These are phyloP conservation scores for Linnemannia zychae DNA, from an alignment of 192 early-diverging fungal genomes.

Conservation along the genomic window DNA sequence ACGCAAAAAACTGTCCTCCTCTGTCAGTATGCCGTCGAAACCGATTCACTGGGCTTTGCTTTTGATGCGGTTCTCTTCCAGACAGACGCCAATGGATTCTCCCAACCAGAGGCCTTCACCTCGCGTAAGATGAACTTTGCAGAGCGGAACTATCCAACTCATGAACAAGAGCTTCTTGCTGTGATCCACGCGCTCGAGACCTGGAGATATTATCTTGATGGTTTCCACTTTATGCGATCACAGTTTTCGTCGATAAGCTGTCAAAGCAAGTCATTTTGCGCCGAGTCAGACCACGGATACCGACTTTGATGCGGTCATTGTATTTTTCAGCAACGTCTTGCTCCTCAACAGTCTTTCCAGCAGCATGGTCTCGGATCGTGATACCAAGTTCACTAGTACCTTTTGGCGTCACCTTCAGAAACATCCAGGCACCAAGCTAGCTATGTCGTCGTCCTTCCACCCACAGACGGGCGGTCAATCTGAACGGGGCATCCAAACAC, in stretches of 20 bases:
- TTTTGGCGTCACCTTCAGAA: slow-evolving; percentile 56
- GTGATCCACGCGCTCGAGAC: slow-evolving; percentile 54
- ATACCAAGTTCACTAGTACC: slow-evolving; percentile 55
- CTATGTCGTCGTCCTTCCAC: slow-evolving; percentile 58
- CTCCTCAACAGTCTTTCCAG: slow-evolving; percentile 54
- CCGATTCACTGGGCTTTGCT: slow-evolving; percentile 57
- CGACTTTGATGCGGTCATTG: slow-evolving; percentile 11
- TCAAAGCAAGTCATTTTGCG: slow-evolving; percentile 59
- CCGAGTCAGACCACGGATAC: slow-evolving; percentile 8
- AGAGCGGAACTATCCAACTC: slow-evolving; percentile 41
- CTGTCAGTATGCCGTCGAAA: slow-evolving; percentile 40
- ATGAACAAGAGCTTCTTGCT: slow-evolving; percentile 60
- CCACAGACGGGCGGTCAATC: slow-evolving; percentile 58
- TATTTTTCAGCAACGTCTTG: slow-evolving; percentile 41
- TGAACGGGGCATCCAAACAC: slow-evolving; percentile 26
- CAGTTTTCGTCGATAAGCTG: slow-evolving; percentile 61
- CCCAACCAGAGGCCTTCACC: slow-evolving; percentile 50
- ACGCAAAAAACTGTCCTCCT: slow-evolving; percentile 43
- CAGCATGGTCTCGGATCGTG: slow-evolving; percentile 63
- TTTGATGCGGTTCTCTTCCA: slow-evolving; percentile 60
- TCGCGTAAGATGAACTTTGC: slow-evolving; percentile 40
- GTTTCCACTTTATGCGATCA: slow-evolving; percentile 46
- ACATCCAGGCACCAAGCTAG: slow-evolving; percentile 34
- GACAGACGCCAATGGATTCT: slow-evolving; percentile 19
- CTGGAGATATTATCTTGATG: slow-evolving; percentile 55